Evolutionary conservation across 306 rosid genomes (phyloP), one percentile per base, ranked within the genome.

Genomic region (Hippophae tibetana): DNA sequence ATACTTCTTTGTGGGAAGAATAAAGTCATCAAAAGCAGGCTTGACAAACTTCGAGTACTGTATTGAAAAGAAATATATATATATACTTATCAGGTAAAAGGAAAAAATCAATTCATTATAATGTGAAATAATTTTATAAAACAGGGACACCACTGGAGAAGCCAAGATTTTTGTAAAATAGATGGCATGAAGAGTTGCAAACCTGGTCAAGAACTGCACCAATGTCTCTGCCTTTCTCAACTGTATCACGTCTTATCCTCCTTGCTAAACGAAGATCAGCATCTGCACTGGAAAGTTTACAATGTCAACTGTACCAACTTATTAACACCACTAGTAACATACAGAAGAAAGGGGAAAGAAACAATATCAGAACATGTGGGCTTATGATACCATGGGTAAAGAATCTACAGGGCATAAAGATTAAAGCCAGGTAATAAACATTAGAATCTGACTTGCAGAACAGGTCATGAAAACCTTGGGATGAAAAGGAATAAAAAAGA

Each of bases 211-310:
- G 97, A 68, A 93, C 97, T 52, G 89, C 48, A 63, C 90, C 94
- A 72, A 93, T 82, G 72, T 86, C 89, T 68, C 99, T 84, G 66
- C 74, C 74, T 79, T 86, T 93, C 67, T 80, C 94, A 65, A 73
- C 84, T 6, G 94, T 93, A 69, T 93, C 99, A 60, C 95, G 94
- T 74, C 83, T 86, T 63, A 93, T 89, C 82, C 99, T 86, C 82
- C 99, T 93, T 14, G 97, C 97, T 67, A 93, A 76, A 68, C 99
- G 97, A 79, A 86, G 84, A 85, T 93, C 99, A 86, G 97, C 97
- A 89, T 93, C 99, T 93, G 99, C 99, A 86, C 95, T 82, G 95
- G 77, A 86, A 81, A 86, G 71, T 83, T 78, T 71, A 74, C 70
- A 72, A 77, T 74, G 85, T 88, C 71, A 90, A 79, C 82, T 79